These are phyloP conservation scores for Crithidia mellificae DNA, from an alignment of 208 protist species.

Conservation along the genomic window DNA sequence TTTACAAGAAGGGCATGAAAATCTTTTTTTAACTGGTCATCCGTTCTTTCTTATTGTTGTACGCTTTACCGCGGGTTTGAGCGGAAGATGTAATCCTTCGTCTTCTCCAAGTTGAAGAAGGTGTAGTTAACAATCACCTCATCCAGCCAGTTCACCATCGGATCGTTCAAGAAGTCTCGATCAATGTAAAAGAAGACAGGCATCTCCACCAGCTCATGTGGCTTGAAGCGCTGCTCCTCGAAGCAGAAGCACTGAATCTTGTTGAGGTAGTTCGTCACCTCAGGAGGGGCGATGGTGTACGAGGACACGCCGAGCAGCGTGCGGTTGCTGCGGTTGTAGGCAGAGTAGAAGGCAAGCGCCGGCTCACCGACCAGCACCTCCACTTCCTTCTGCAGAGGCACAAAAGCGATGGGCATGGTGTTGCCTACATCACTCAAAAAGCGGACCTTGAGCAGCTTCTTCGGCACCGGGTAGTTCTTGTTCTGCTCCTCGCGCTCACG, in stretches of 20 bases:
- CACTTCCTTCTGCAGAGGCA: slow-evolving; percentile 89
- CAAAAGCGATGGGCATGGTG: slow-evolving; percentile 91
- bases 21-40: too few species aligned
- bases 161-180: slow-evolving; percentile 92
- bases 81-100: slow-evolving; percentile 83
- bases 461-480: slow-evolving; percentile 66
- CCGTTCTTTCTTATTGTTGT: too few species aligned
- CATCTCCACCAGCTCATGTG: slow-evolving; percentile 96
- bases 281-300: slow-evolving; percentile 89
- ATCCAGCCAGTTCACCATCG: slow-evolving; percentile 83
- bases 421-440: slow-evolving; percentile 87
- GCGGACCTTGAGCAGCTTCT: slow-evolving; percentile 85
- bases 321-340: slow-evolving; percentile 89
- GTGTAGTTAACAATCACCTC: slow-evolving; percentile 92
- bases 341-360: slow-evolving; percentile 87
- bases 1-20: too few species aligned
- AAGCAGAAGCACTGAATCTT: slow-evolving; percentile 99
- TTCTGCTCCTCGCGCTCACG: slow-evolving; percentile 68
- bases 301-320: slow-evolving; percentile 87
- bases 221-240: slow-evolving; percentile 95
- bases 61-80: slow-evolving; percentile 44
- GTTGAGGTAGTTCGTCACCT: slow-evolving; percentile 95
- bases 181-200: slow-evolving; percentile 98
- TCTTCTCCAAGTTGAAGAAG: slow-evolving; percentile 91
- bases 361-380: slow-evolving; percentile 91